phyloP scores from a whole-genome alignment of 108 stramenopile genomes.

The Fistulifera pelliculosa region DNA sequence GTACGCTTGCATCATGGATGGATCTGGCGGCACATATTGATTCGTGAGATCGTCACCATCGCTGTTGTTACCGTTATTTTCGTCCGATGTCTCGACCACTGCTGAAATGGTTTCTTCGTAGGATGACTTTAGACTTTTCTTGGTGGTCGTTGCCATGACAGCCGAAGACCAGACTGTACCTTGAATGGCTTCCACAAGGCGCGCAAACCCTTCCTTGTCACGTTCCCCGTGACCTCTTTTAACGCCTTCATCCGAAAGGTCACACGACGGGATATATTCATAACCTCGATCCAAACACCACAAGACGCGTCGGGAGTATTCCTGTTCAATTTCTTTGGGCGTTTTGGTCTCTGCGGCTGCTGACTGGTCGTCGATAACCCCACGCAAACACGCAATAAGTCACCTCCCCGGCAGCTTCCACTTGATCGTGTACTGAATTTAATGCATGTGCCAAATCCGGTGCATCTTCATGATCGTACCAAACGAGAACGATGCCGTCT shows the following conservation, averaged over 20 bases:
- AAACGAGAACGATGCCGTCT: constrained; percentile 75
- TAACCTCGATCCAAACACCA: constrained; percentile 87
- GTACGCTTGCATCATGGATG: background rate
- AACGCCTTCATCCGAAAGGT: constrained; percentile 45
- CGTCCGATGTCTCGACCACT: constrained; percentile 9
- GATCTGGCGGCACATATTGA: constrained; percentile 13
- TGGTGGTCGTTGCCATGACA: constrained; percentile 37
- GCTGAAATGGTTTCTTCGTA: constrained; percentile 10
- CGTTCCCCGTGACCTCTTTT: constrained; percentile 61
- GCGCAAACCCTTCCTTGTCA: constrained; percentile 83
- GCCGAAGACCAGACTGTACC: constrained; percentile 75
- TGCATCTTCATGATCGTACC: constrained; percentile 28
- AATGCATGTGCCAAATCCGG: constrained; percentile 8
- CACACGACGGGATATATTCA: constrained; percentile 66
- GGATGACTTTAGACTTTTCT: constrained; percentile 11
- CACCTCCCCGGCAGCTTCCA: constrained; percentile 24
- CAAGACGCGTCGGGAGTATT: constrained; percentile 67
- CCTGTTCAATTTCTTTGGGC: constrained; percentile 41
- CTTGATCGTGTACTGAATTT: constrained; percentile 7
- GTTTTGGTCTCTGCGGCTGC: constrained; percentile 23
- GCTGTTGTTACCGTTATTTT: constrained; percentile 2
- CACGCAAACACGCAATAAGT: constrained; percentile 68
- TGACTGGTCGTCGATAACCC: constrained; percentile 27
- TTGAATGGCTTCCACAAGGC: constrained; percentile 71
- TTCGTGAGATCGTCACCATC: background rate